Evolutionary conservation across 2,329 filamentous ascomycete species (phyloP).

Genomic region (Hysterium pulicare): DNA sequence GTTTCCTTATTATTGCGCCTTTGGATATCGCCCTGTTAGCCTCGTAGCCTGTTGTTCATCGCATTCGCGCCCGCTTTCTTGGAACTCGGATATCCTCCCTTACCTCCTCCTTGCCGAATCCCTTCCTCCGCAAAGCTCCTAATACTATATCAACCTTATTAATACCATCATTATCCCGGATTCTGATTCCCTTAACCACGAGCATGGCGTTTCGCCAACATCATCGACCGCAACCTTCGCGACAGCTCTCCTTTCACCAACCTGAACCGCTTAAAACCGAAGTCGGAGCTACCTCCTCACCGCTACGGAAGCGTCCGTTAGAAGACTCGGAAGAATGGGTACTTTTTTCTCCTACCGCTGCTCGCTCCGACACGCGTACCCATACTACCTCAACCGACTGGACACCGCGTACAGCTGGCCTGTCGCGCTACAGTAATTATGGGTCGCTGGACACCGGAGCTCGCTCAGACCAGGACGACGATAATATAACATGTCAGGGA

Average conservation of each 20-base stretch:
- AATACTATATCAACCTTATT: background rate
- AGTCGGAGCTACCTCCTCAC: conserved; percentile 26
- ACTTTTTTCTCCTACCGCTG: conserved; percentile 67
- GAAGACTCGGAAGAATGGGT: conserved; percentile 92
- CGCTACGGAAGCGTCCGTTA: conserved; percentile 45
- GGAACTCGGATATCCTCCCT: background rate
- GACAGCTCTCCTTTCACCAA: conserved; percentile 32
- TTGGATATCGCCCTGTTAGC: background rate
- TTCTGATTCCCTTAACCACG: background rate
- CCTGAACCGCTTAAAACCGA: conserved; percentile 21
- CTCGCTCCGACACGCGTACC: conserved; percentile 63
- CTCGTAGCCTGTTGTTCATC: background rate
- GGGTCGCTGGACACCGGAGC: conserved; percentile 71
- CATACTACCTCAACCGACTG: conserved; percentile 63
- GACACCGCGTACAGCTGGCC: conserved; percentile 64
- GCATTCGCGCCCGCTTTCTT: conserved; percentile 2
- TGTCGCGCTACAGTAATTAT: conserved; percentile 74
- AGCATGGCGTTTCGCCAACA: conserved; percentile 40
- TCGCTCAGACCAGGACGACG: conserved; percentile 48
- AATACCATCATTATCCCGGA: background rate
- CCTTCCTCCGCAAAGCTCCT: background rate
- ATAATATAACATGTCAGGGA: conserved; percentile 40
- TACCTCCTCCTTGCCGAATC: conserved; percentile 1
- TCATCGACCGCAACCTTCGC: conserved; percentile 32
- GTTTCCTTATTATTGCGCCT: background rate